phyloP scores from a whole-genome alignment of 495 filamentous ascomycete species.

The Wilcoxina mikolae region DNA sequence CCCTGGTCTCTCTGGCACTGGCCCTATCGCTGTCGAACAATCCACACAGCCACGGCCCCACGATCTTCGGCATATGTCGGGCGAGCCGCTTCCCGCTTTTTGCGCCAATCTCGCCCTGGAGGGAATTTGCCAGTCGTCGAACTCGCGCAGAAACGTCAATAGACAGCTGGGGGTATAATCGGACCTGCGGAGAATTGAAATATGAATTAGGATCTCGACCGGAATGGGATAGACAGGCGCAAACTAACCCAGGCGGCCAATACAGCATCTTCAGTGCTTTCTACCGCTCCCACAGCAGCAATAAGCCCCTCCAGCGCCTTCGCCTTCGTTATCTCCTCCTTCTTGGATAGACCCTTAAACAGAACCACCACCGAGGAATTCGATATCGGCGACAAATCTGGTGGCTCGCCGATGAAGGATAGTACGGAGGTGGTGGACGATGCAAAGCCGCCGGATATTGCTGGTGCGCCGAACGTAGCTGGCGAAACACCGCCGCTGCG shows the following conservation, averaged over 20 bases:
- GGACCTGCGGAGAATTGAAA: constrained; percentile 39
- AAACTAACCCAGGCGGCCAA: constrained; percentile 73
- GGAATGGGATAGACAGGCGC: constrained; percentile 1
- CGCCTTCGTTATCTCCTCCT: constrained; percentile 80
- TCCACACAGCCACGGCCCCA: constrained; percentile 78
- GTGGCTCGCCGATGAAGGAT: constrained; percentile 77
- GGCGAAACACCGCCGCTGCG: constrained; percentile 13
- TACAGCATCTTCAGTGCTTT: constrained; percentile 56
- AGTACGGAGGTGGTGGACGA: constrained; percentile 31
- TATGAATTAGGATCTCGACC: not conserved
- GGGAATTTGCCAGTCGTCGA: constrained; percentile 61
- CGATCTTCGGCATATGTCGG: constrained; percentile 55
- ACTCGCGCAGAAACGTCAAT: constrained; percentile 80
- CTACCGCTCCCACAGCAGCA: constrained; percentile 39
- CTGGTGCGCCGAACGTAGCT: not conserved
- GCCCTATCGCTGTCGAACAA: constrained; percentile 68
- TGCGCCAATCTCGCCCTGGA: constrained; percentile 58
- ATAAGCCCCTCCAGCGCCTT: constrained; percentile 83
- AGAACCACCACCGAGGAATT: constrained; percentile 69
- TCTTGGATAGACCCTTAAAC: constrained; percentile 86
- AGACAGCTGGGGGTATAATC: constrained; percentile 70
- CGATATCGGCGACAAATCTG: constrained; percentile 60
- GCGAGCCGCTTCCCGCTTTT: constrained; percentile 66
- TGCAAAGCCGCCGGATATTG: not conserved
- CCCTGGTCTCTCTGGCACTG: constrained; percentile 55